A percentile compares a stretch with the other conserved stretches of the same genome.
Conservation (phyloP, 352 stramenopile species). For the Globisporangium abappressorium region DNA sequence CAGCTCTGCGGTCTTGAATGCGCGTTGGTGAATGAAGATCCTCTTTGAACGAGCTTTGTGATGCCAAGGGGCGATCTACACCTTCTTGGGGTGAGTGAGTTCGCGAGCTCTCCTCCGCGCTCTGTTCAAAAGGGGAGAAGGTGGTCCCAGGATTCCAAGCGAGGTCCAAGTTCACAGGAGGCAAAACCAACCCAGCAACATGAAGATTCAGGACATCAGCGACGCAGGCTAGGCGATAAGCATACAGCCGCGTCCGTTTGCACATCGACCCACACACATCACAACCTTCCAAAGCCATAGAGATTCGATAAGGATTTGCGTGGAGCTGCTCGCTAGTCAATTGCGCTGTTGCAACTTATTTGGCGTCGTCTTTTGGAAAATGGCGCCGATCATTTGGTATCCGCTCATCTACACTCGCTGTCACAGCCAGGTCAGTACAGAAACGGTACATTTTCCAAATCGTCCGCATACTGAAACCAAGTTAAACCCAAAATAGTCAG, state of each 20-base stretch:
- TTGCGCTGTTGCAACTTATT: neutral
- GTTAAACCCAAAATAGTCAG: neutral
- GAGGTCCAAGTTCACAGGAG: neutral
- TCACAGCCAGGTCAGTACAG: neutral
- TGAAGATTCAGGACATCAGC: neutral
- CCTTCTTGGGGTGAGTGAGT: neutral
- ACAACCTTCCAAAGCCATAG: neutral
- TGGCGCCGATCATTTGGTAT: conserved; percentile 4
- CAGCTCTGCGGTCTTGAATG: neutral
- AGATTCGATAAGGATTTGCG: conserved; percentile 1
- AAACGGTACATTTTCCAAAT: neutral
- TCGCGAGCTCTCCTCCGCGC: neutral
- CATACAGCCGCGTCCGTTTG: neutral
- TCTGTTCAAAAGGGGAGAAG: neutral
- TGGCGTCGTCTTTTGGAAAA: neutral
- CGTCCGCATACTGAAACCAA: neutral
- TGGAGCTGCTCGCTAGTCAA: neutral
- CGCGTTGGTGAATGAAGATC: neutral
- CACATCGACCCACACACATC: conserved; percentile 1
- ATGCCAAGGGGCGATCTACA: neutral
- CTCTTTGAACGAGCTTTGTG: neutral
- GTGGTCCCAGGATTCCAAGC: neutral
- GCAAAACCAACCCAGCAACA: neutral
- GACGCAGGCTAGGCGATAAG: neutral
- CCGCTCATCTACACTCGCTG: conserved; percentile 3